Base-by-base conservation (phyloP, 164 flowering plant species). In the Chimonanthus salicifolius region DNA sequence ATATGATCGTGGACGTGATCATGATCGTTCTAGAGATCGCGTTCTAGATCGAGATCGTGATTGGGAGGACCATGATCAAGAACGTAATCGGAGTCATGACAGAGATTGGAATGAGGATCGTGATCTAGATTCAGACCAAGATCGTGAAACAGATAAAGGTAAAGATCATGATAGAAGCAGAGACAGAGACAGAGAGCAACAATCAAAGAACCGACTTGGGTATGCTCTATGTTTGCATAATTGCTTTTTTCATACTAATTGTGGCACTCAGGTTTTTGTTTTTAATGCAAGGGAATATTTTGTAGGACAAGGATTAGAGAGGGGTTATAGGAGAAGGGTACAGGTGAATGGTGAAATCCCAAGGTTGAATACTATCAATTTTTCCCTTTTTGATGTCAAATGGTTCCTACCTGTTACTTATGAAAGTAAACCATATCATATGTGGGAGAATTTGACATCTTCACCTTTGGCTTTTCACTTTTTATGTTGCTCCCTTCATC, bases 1-100 rank as follows among this genome's bases (percentile, higher is more conserved):
- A 54, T 77, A 85, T 78, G 88, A 82, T 7, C 87, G 65, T 73
- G 68, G 73, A 21, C 85, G 63, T 75, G 88, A 83, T 77, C 81
- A 71, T 82, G 86, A 87, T 77, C 87, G 76, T 20, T 67, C 70
- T 49, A 86, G 78, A 75, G 91, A 84, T 47, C 82, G 71, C 49
- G 72, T 81, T 18, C 44, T 79, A 16, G 87, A 86, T 68, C 80
- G 79, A 77, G 85, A 88, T 79, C 81, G 58, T 20, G 79, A 78
- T 18, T 72, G 76, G 63, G 87, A 81, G 66, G 83, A 78, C n/a
- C 69, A 72, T 78, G 87, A 82, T 68, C 82, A 75, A 49, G 87
- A 75, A 13, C 76, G 71, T 51, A 74, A 72, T 63, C 78, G 83
- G 74, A 77, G 71, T 9, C 79, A 50, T 70, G 88, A 78, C 71